Base-by-base conservation (phyloP, 495 filamentous ascomycete genomes). In the Thermochaetoides thermophila region DNA sequence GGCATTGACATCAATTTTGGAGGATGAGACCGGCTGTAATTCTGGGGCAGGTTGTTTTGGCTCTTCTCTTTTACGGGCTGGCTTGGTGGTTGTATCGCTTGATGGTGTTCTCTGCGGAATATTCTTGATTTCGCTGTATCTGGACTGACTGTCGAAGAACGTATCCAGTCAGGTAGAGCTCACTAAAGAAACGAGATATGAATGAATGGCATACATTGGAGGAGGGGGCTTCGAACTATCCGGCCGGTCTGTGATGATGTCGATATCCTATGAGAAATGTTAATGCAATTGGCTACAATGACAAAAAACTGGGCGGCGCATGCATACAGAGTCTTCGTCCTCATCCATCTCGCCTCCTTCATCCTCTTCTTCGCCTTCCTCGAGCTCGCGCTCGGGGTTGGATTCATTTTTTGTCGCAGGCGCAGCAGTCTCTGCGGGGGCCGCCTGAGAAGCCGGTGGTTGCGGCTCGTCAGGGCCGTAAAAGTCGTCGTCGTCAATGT, bases 161-260 rank as follows among this genome's bases (percentile, higher is more conserved):
- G n/a, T n/a, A n/a, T n/a, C n/a, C n/a, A n/a, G 35, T 33, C 11
- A 30, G 39, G 17, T 12, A 14, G 19, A 6, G 9, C 10, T 17
- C 4, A 10, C 4, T 13, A 15, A 2, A 22, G 14, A 18, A 5
- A 12, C 17, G 19, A 12, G 12, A 29, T 31, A 8, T 26, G 7
- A 14, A 35, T 32, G 23, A 17, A 44, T 45, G 4, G 53, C 73
- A 64, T 50, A 71, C 69, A 71, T 62, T 47, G 73, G 64, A 27
- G 81, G 69, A 33, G 83, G 74, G 26, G 81, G 64, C 37, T 78
- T 78, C 8, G 73, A 59, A 38, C 78, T 78, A 32, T 85, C 83
- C 56, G 89, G 81, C 20, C 70, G 60, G 44, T 86, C 89, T 38
- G 81, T 85, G 44, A 95, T 91, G 46, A 97, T 91, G 46, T 96